Percentiles rank a stretch among this genome's conserved stretches.
Evolutionary conservation across 2,329 filamentous ascomycete genomes (phyloP).

Genomic region (Myriosclerotinia duriaeana): DNA sequence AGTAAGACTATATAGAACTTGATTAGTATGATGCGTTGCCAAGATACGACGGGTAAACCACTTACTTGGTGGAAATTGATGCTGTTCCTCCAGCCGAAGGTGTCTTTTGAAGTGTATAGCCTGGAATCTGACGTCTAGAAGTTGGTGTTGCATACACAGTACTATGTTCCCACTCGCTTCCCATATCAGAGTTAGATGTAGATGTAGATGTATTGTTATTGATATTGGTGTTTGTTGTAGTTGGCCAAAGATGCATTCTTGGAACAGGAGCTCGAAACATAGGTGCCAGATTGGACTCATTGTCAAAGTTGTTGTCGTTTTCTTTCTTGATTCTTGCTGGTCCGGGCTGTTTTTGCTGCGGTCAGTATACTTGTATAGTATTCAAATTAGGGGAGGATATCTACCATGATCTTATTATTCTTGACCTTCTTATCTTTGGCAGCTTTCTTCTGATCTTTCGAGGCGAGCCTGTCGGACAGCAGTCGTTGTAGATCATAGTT

Average conservation of each 20-base stretch:
- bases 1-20: constrained; percentile 27
- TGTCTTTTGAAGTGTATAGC: constrained; percentile 29
- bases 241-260: constrained; percentile 39
- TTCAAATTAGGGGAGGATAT: neutral
- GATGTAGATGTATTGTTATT: constrained; percentile 14
- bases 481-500: constrained; percentile 68
- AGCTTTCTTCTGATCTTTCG: constrained; percentile 69
- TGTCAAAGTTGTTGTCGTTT: constrained; percentile 17
- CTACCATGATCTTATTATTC: constrained; percentile 17
- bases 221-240: constrained; percentile 17
- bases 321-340: constrained; percentile 28
- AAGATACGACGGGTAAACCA: neutral
- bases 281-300: constrained; percentile 27
- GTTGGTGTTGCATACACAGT: constrained; percentile 37
- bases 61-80: constrained; percentile 34
- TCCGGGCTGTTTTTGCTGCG: neutral
- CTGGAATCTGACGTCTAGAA: constrained; percentile 33
- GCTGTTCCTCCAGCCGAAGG: constrained; percentile 14
- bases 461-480: constrained; percentile 73
- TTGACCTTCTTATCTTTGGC: constrained; percentile 37
- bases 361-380: neutral
- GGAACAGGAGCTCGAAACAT: constrained; percentile 38
- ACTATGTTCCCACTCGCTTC: constrained; percentile 30
- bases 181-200: constrained; percentile 22
- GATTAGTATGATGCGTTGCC: neutral